A percentile compares a stretch with the other conserved stretches of the same genome.
phyloP scores from a whole-genome alignment of 1,139 yeast genomes.

The Pneumocystis murina region DNA sequence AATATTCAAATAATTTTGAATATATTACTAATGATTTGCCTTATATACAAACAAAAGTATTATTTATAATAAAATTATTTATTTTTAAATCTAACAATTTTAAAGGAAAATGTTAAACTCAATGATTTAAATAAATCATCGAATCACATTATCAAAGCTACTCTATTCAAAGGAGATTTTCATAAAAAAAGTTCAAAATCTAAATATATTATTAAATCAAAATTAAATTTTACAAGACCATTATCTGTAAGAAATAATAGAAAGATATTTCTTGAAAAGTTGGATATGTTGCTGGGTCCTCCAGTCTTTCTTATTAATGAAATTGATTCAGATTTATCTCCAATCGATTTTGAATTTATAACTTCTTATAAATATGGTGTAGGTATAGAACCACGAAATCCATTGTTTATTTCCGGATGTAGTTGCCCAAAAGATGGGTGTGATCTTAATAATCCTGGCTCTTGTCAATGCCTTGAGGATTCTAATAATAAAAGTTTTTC shows the following conservation, averaged over 20 bases:
- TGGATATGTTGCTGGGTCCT: background rate
- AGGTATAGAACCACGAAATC: background rate
- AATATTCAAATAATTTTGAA: background rate
- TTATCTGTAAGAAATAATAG: background rate
- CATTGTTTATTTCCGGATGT: slow-evolving; percentile 3
- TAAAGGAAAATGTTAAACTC: background rate
- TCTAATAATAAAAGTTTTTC: slow-evolving; percentile 4
- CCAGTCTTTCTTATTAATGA: background rate
- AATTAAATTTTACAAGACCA: background rate
- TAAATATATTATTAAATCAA: background rate
- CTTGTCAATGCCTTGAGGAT: slow-evolving; percentile 10
- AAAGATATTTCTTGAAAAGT: background rate
- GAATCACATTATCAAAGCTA: background rate
- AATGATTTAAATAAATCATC: background rate
- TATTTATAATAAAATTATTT: background rate
- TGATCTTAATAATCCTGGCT: background rate
- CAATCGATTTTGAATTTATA: background rate
- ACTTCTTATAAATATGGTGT: background rate
- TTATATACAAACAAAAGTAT: background rate
- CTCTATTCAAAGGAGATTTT: background rate
- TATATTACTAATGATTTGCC: background rate
- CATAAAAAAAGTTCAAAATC: background rate
- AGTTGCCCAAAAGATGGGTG: slow-evolving; percentile 5
- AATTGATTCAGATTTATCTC: background rate
- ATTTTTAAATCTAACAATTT: background rate